phyloP scores from a whole-genome alignment of 2,329 filamentous ascomycete genomes.

The Metarhizium album region DNA sequence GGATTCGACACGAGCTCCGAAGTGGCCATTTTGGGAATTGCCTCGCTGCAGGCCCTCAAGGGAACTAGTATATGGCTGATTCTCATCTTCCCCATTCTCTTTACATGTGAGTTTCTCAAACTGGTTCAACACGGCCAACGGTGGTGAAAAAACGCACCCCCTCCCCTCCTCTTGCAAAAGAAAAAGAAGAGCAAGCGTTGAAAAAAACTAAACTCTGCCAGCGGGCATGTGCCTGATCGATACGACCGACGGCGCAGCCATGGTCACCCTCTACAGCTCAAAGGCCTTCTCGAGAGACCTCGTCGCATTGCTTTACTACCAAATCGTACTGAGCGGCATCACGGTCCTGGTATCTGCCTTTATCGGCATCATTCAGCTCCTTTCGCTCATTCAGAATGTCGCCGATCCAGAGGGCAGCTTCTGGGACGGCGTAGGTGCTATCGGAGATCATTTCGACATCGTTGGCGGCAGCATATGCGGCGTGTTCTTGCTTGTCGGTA shows the following conservation, averaged over 20 bases:
- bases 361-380: slow-evolving; percentile 75
- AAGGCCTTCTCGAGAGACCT: slow-evolving; percentile 66
- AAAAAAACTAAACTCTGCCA: slow-evolving; percentile 16
- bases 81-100: slow-evolving; percentile 78
- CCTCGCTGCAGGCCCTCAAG: slow-evolving; percentile 72
- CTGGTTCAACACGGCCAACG: too few species aligned
- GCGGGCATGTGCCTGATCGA: slow-evolving; percentile 93
- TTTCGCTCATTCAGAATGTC: slow-evolving; percentile 69
- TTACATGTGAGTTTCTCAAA: slow-evolving; percentile 55
- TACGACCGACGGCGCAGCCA: slow-evolving; percentile 83
- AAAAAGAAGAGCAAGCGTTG: too few species aligned
- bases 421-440: slow-evolving; percentile 75
- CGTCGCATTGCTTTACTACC: slow-evolving; percentile 91
- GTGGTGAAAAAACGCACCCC: too few species aligned
- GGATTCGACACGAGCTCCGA: slow-evolving; percentile 96
- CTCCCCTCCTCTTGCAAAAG: too few species aligned
- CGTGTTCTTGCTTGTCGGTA: slow-evolving; percentile 67
- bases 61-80: slow-evolving; percentile 93
- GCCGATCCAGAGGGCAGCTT: slow-evolving; percentile 65
- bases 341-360: slow-evolving; percentile 77
- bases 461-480: slow-evolving; percentile 82
- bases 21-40: slow-evolving; percentile 83
- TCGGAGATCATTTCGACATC: slow-evolving; percentile 74
- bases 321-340: slow-evolving; percentile 71
- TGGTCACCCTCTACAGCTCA: slow-evolving; percentile 88